Evolutionary conservation across 768 basidiomycete species (phyloP).

Genomic region (Macrocybe gigantea): DNA sequence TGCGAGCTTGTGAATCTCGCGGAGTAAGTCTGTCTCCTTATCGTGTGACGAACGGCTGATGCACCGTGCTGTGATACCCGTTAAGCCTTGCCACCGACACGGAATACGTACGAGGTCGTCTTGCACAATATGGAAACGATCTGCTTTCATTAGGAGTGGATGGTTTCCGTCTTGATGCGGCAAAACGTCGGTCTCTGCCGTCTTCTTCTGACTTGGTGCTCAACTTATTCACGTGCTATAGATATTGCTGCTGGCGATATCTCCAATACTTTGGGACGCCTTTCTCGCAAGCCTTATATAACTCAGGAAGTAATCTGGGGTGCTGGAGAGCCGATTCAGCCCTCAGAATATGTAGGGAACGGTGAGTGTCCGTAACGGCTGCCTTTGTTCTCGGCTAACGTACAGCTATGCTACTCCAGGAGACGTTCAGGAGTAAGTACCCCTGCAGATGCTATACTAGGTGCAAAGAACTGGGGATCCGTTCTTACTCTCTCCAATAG

Average conservation of each 20-base stretch:
- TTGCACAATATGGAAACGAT: slow-evolving; percentile 56
- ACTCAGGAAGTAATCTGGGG: slow-evolving; percentile 61
- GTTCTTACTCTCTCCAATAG: slow-evolving; percentile 14
- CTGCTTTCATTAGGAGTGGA: slow-evolving; percentile 56
- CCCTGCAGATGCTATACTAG: neutral
- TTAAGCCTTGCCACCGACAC: slow-evolving; percentile 57
- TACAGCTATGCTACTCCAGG: slow-evolving; percentile 19
- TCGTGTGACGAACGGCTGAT: neutral
- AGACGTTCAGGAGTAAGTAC: slow-evolving; percentile 56
- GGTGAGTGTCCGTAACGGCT: slow-evolving; percentile 22
- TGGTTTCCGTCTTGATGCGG: slow-evolving; percentile 58
- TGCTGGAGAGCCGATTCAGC: slow-evolving; percentile 45
- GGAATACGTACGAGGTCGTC: slow-evolving; percentile 46
- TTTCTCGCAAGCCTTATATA: slow-evolving; percentile 43
- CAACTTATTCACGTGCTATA: slow-evolving; percentile 13
- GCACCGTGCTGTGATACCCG: neutral
- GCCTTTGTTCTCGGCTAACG: neutral
- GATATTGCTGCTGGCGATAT: slow-evolving; percentile 52
- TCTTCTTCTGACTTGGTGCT: neutral
- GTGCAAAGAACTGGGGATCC: neutral
- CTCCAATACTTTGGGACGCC: slow-evolving; percentile 41
- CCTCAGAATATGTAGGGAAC: slow-evolving; percentile 48
- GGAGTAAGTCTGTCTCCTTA: slow-evolving; percentile 32
- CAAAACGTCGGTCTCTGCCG: slow-evolving; percentile 43
- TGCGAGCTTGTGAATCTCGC: slow-evolving; percentile 47